Base-by-base conservation (phyloP, 495 filamentous ascomycete genomes). In the Daldinia decipiens region DNA sequence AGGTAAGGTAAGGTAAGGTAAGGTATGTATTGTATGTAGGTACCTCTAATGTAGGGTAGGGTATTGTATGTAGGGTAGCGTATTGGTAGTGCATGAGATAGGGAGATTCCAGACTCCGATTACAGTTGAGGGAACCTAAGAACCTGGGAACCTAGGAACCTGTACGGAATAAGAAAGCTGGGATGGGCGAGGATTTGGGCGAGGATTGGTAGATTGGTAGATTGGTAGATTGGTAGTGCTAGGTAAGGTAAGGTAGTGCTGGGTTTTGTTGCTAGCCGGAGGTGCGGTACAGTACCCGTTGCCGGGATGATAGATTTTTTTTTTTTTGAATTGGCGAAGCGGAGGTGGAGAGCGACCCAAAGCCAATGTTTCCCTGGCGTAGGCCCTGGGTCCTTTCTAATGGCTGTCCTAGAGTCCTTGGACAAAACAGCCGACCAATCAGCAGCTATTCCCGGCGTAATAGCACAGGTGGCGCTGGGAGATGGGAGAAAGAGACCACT, bases 231-330 rank as follows among this genome's bases (percentile, higher is more conserved):
- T 24, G n/a, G 5, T 36, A 27, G 26, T 27, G 26, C 26, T 27
- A 24, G 21, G 21, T 24, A n/a, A n/a, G n/a, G 21, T 27, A 27
- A 40, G 29, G 29, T 32, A 59, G 24, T 50, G 56, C 67, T 70
- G 53, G 67, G 68, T 58, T 36, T 36, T 36, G 11, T 39, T 67
- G 70, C 70, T 73, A 65, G 57, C 65, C 70, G 70, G 70, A 73
- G 70, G 70, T 65, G 70, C 70, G 70, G 70, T 73, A 73, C 70
- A 73, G 70, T 65, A 73, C 70, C 70, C 70, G 65, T 65, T 38
- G 70, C 70, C 70, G 70, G 70, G 65, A 73, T 68, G 65, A 68
- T n/a, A n/a, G n/a, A n/a, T 13, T 26, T 29, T 26, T 27, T 15
- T 7, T 53, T 31, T 62, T 68, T 62, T 73, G 60, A 68, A 73